Evolutionary conservation across 176 grass and related monocot genomes (phyloP), one percentile per base, ranked within the genome.

Genomic region (Rhynchospora tenuis): DNA sequence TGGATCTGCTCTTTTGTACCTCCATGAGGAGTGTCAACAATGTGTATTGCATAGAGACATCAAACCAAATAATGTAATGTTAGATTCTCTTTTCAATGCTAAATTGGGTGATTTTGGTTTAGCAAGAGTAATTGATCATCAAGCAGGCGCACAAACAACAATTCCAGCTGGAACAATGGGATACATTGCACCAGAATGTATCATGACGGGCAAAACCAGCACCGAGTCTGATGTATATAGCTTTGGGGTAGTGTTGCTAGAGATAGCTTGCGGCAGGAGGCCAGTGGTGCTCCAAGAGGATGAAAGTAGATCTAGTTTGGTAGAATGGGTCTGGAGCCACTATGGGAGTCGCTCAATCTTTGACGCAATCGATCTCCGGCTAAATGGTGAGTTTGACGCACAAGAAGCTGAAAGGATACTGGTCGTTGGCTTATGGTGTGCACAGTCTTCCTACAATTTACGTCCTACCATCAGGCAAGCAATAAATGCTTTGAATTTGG

Each of bases 361-460:
- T 29, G 88, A 33, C 24, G 90, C 72, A 4, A 85, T 52, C 0
- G 54, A 84, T 14, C 23, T 11, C 24, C 73, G 64, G 51, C 88
- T 92, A 2, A 27, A 75, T 6, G 86, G 84, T 0, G 78, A 85
- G 61, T 86, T 89, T 38, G 82, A 89, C 0, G 6, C 9, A 24
- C 52, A 64, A 44, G 64, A 92, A 59, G 77, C 85, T 71, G 90
- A 68, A 45, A 24, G 82, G 7, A 59, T 87, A 52, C 70, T 92
- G 78, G 45, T 83, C 2, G 79, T 88, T 11, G 88, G 90, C 22
- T 60, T 92, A 52, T 92, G 88, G 90, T 92, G 90, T 29, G 85
- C 83, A 17, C 88, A 92, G 73, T 85, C 88, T 0, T 84, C 87
- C 38, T 58, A 70, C 7, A 88, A 42, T 5, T 65, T 73, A 51